Percentiles rank a stretch among this genome's conserved stretches.
These are phyloP conservation scores for Xylaria sp. DNA, from an alignment of 2,329 filamentous ascomycete genomes.

Conservation along the genomic window DNA sequence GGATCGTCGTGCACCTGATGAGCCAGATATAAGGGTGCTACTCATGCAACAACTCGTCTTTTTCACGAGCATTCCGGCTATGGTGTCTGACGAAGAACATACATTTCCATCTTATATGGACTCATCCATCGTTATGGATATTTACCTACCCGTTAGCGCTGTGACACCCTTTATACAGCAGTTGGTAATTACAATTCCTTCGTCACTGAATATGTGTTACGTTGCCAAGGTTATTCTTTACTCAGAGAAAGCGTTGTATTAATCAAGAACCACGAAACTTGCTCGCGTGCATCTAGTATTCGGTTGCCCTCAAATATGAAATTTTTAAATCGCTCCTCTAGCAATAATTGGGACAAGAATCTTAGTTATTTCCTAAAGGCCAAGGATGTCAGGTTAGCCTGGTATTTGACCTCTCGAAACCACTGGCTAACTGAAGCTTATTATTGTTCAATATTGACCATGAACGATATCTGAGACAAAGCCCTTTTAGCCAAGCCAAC, in stretches of 20 bases:
- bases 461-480: conserved; percentile 23
- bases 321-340: neutral
- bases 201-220: neutral
- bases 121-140: neutral
- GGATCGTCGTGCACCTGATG: neutral
- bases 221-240: too few relatives aligned
- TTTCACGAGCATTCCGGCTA: conserved; percentile 2
- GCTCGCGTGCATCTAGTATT: neutral
- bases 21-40: neutral
- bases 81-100: neutral
- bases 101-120: neutral
- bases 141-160: neutral
- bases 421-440: neutral
- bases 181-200: neutral
- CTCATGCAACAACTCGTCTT: conserved; percentile 15
- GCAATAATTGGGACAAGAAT: neutral
- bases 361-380: neutral
- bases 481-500: neutral
- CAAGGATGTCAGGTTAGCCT: neutral
- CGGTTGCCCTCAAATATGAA: neutral
- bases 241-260: neutral
- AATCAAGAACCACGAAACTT: neutral
- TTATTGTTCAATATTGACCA: conserved; percentile 8
- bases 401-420: neutral
- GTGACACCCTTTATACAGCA: neutral